Conservation (phyloP, 306 rosid species). For the Hippophae rhamnoides region DNA sequence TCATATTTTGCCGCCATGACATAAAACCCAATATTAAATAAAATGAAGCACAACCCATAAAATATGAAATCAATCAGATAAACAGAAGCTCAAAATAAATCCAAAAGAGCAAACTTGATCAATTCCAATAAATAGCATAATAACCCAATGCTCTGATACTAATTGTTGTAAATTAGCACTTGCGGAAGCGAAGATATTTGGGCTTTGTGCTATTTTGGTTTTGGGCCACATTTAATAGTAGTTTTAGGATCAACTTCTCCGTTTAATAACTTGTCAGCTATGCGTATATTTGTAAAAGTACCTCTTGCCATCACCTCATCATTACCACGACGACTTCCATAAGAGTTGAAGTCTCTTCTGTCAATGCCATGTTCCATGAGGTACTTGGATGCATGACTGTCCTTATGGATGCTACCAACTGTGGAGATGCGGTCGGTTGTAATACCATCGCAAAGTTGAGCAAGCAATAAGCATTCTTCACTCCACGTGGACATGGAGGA, state of each 20-base stretch:
- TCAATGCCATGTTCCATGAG: slow-evolving; percentile 80
- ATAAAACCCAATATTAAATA: too few relatives aligned
- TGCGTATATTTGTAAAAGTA: slow-evolving; percentile 84
- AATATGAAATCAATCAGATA: too few relatives aligned
- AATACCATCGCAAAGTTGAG: slow-evolving; percentile 92
- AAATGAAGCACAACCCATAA: too few relatives aligned
- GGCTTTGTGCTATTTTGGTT: too few relatives aligned
- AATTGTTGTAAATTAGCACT: too few relatives aligned
- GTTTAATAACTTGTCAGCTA: slow-evolving; percentile 71
- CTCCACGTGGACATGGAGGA: slow-evolving; percentile 84
- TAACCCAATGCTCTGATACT: too few relatives aligned
- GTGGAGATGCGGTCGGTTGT: slow-evolving; percentile 98
- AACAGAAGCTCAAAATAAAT: too few relatives aligned
- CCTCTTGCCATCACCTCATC: slow-evolving; percentile 94
- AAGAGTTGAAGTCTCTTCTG: slow-evolving; percentile 90
- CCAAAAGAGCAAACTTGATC: too few relatives aligned
- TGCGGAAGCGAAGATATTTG: too few relatives aligned
- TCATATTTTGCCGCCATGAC: too few relatives aligned
- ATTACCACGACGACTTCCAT: slow-evolving; percentile 97
- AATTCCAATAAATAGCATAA: too few relatives aligned
- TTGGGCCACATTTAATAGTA: too few relatives aligned
- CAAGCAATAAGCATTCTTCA: slow-evolving; percentile 69
- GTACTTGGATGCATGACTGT: slow-evolving; percentile 84
- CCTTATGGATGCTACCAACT: slow-evolving; percentile 95
- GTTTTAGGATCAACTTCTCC: slow-evolving; percentile 98